These are phyloP conservation scores for Xylaria sp. DNA, from an alignment of 2,329 filamentous ascomycete genomes.

Conservation along the genomic window DNA sequence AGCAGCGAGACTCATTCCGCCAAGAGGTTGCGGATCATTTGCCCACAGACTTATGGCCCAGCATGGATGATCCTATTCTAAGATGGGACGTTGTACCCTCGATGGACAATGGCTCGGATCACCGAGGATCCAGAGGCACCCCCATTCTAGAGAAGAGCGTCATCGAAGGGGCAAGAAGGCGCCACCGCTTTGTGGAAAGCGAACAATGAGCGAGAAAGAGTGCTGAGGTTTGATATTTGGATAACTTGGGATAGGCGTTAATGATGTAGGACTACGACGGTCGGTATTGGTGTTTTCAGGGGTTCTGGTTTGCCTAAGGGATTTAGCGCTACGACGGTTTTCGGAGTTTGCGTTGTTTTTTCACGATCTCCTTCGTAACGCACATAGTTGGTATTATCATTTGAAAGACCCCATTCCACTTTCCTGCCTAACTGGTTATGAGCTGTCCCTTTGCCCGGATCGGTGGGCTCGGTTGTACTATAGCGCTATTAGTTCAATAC, in stretches of 20 bases:
- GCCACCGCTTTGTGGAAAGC: slow-evolving; percentile 22
- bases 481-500: background rate
- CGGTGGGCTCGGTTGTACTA: background rate
- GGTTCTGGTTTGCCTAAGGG: background rate
- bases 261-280: slow-evolving; percentile 12
- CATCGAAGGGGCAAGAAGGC: slow-evolving; percentile 32
- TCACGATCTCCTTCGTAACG: background rate
- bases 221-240: slow-evolving; percentile 12
- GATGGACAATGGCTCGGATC: slow-evolving; percentile 46
- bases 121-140: slow-evolving; percentile 39
- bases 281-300: slow-evolving; percentile 14
- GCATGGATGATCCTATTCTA: slow-evolving; percentile 70
- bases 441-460: background rate
- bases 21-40: slow-evolving; percentile 86
- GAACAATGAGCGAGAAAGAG: slow-evolving; percentile 15
- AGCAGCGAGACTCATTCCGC: slow-evolving; percentile 80
- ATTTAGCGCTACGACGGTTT: slow-evolving; percentile 4
- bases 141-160: slow-evolving; percentile 45
- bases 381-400: background rate
- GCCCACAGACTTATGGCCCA: slow-evolving; percentile 88
- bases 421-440: background rate
- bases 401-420: background rate
- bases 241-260: slow-evolving; percentile 10
- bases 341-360: background rate
- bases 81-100: slow-evolving; percentile 62